Percentiles rank a stretch among this genome's conserved stretches.
Evolutionary conservation across 1,139 yeast genomes (phyloP).

Genomic region (Scheffersomyces titani): DNA sequence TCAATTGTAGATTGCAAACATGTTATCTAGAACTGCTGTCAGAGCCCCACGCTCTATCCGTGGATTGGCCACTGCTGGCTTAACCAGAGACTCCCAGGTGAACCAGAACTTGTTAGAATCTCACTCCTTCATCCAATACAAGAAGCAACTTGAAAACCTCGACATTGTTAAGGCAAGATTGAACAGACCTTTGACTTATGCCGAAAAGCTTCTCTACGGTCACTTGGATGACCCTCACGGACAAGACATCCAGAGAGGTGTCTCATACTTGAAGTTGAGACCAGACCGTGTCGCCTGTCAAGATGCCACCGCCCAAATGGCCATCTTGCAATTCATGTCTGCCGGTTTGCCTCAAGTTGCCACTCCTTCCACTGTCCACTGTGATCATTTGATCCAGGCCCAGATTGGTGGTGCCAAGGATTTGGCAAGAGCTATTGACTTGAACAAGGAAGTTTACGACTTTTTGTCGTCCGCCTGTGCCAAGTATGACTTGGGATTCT

Average conservation of each 20-base stretch:
- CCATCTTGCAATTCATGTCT: slow-evolving; percentile 96
- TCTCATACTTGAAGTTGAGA: slow-evolving; percentile 92
- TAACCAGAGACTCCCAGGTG: slow-evolving; percentile 91
- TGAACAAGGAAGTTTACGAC: slow-evolving; percentile 96
- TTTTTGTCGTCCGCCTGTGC: slow-evolving; percentile 93
- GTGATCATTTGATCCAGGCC: slow-evolving; percentile 99
- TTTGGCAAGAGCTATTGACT: slow-evolving; percentile 87
- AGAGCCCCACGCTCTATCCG: slow-evolving; percentile 49
- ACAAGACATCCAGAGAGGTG: slow-evolving; percentile 96
- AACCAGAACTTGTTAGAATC: slow-evolving; percentile 89
- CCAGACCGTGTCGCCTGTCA: slow-evolving; percentile 99
- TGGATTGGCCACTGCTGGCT: slow-evolving; percentile 73
- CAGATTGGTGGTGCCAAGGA: slow-evolving; percentile 93
- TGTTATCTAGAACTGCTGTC: slow-evolving; percentile 42
- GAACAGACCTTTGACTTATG: slow-evolving; percentile 93
- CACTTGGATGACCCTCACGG: slow-evolving; percentile 95
- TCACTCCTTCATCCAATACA: slow-evolving; percentile 78
- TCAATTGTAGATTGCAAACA: slow-evolving; percentile 10
- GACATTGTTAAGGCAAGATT: slow-evolving; percentile 85
- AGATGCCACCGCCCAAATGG: slow-evolving; percentile 99
- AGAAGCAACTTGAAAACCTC: slow-evolving; percentile 78
- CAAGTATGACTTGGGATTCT: slow-evolving; percentile 97
- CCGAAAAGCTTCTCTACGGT: slow-evolving; percentile 94
- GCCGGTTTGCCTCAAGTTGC: slow-evolving; percentile 94
- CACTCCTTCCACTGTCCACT: slow-evolving; percentile 96